A percentile compares a stretch with the other conserved stretches of the same genome.
Evolutionary conservation across 352 stramenopile genomes (phyloP).

Genomic region (Blastocystis sp.): DNA sequence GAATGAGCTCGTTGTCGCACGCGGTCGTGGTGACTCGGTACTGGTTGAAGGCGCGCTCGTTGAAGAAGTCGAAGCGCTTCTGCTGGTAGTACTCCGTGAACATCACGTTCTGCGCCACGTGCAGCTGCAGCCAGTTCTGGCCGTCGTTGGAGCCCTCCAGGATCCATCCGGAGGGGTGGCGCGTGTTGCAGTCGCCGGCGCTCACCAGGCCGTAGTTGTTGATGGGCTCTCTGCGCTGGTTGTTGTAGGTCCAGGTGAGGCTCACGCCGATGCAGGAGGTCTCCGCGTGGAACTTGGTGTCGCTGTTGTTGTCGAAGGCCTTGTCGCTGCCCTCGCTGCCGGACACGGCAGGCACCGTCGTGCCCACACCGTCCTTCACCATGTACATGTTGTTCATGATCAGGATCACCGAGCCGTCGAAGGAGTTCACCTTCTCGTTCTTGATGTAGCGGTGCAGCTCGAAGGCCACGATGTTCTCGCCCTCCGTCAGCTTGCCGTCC

Average conservation of each 20-base stretch:
- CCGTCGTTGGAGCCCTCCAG: conserved; percentile 30
- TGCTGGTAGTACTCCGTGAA: conserved; percentile 20
- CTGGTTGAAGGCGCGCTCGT: conserved; percentile 33
- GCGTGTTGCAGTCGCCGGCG: conserved; percentile 1
- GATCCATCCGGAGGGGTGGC: conserved; percentile 41
- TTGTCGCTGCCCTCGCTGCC: conserved; percentile 33
- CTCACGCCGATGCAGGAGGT: neutral
- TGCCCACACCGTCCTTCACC: conserved; percentile 24
- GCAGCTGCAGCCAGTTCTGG: neutral
- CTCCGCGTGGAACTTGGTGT: conserved; percentile 7
- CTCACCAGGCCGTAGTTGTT: conserved; percentile 44
- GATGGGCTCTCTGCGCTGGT: conserved; percentile 43
- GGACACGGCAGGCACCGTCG: neutral
- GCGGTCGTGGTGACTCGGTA: conserved; percentile 23
- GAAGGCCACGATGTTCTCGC: conserved; percentile 39
- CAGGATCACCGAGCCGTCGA: conserved; percentile 20
- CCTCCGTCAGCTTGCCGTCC: neutral
- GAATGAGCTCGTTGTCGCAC: conserved; percentile 1
- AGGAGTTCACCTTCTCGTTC: neutral
- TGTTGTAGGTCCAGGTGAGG: conserved; percentile 28
- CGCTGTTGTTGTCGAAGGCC: conserved; percentile 63
- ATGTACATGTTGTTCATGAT: conserved; percentile 43
- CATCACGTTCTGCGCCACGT: neutral
- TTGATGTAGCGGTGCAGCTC: conserved; percentile 16
- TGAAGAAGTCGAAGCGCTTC: conserved; percentile 33